Evolutionary conservation across 2,329 filamentous ascomycete species (phyloP), one percentile per base, ranked within the genome.

Genomic region (Graphiopsis chlorocephala): DNA sequence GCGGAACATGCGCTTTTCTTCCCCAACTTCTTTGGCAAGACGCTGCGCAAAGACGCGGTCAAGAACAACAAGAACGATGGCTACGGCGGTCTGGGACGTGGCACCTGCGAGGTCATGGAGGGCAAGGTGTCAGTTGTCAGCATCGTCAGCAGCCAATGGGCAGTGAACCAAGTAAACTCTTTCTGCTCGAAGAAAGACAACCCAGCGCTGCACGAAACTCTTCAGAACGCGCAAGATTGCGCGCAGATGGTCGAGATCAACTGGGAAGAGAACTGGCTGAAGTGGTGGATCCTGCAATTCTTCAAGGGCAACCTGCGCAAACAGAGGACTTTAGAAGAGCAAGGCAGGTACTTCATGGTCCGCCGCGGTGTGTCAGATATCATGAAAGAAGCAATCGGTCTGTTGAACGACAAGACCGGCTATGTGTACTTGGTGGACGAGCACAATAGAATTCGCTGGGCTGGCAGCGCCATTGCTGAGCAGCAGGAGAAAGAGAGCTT

Each of bases 401-500:
- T 96, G 75, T 80, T 96, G 74, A 99, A 99, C 78, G 88, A 87
- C 70, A 96, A 93, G 78, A 94, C 97, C 35, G 94, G 93, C 42
- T 98, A 97, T 79, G 90, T 93, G 4, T 99, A 97, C 78, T 83
- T 99, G 56, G 83, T 99, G 65, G 95, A 99, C 76, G 83, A 88
- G 67, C 84, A 93, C 68, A 97, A 93, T 77, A 90, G 88, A 78
- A 96, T 99, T 71, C 86, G 95, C 64, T 99, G 95, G 95, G 95
- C 94, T 0, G 95, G 91, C 4, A 96, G 93, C 73, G 91, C 89
- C 14, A 76, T 83, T 55, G 86, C 88, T 53, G 83, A 87, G 67
- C 84, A 84, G 0, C 84, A 85, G 20, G 92, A 96, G 80, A 84
- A 82, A 68, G 84, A 88, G 61, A 85, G 87, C 48, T 75, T 96